These are phyloP conservation scores for Glarea lozoyensis DNA, from an alignment of 495 filamentous ascomycete genomes.

Conservation along the genomic window DNA sequence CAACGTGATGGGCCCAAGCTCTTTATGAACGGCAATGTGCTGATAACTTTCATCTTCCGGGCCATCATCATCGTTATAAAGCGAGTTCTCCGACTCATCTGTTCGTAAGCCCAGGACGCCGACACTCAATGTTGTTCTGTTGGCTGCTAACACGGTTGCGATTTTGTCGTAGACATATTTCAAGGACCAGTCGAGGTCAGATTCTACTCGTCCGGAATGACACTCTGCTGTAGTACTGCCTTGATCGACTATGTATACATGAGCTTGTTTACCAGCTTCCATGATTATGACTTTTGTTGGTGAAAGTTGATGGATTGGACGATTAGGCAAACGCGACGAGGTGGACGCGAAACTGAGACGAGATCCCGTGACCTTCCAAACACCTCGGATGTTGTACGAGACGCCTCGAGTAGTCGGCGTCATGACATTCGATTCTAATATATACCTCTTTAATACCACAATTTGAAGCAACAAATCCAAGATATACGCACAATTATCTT, in stretches of 20 bases:
- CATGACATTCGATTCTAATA: too few relatives aligned
- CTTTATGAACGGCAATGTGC: slow-evolving; percentile 66
- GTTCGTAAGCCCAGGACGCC: slow-evolving; percentile 80
- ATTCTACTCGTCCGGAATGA: slow-evolving; percentile 62
- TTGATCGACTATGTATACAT: slow-evolving; percentile 85
- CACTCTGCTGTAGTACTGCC: slow-evolving; percentile 73
- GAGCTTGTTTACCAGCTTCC: slow-evolving; percentile 91
- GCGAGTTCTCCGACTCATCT: slow-evolving; percentile 64
- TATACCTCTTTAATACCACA: too few relatives aligned
- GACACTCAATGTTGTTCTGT: slow-evolving; percentile 69
- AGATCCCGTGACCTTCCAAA: too few relatives aligned
- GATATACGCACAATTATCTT: not conserved
- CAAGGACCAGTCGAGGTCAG: slow-evolving; percentile 85
- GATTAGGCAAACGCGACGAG: too few relatives aligned
- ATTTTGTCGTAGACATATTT: slow-evolving; percentile 96
- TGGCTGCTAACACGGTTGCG: slow-evolving; percentile 70
- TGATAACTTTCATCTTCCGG: slow-evolving; percentile 60
- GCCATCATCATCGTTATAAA: slow-evolving; percentile 33
- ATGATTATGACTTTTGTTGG: too few relatives aligned
- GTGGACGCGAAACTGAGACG: too few relatives aligned
- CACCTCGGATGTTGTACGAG: too few relatives aligned
- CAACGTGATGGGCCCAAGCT: slow-evolving; percentile 66
- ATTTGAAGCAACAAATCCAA: too few relatives aligned
- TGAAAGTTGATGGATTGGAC: too few relatives aligned
- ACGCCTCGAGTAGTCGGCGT: too few relatives aligned